Percentiles rank a stretch among this genome's conserved stretches.
Evolutionary conservation across 2,329 filamentous ascomycete species (phyloP).

Genomic region (Sarocladium oryzae): DNA sequence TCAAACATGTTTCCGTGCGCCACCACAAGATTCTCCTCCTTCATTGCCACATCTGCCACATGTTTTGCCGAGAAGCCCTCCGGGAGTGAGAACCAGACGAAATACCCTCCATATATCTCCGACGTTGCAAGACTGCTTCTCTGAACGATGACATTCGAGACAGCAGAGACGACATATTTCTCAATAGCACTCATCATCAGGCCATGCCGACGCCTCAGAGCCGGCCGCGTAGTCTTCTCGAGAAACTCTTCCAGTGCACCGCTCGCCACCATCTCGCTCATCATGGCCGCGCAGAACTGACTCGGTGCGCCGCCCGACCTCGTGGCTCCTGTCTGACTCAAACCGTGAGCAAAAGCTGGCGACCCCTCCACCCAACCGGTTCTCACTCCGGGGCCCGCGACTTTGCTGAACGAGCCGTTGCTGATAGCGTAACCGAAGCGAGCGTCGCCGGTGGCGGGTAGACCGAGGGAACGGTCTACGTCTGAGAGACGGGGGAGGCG

Average conservation of each 20-base stretch:
- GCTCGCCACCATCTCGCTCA: slow-evolving; percentile 39
- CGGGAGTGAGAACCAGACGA: slow-evolving; percentile 71
- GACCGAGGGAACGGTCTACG: slow-evolving; percentile 61
- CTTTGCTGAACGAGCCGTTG: slow-evolving; percentile 88
- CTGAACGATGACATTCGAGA: slow-evolving; percentile 35
- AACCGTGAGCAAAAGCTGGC: slow-evolving; percentile 42
- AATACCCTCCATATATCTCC: slow-evolving; percentile 69
- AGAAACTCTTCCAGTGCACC: slow-evolving; percentile 41
- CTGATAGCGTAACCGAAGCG: slow-evolving; percentile 73
- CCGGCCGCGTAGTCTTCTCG: slow-evolving; percentile 33
- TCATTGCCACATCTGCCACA: slow-evolving; percentile 50
- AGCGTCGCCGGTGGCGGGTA: slow-evolving; percentile 35
- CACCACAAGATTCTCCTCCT: slow-evolving; percentile 60
- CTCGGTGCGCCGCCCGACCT: slow-evolving; percentile 51
- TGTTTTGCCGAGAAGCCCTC: slow-evolving; percentile 40
- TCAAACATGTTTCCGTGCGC: slow-evolving; percentile 66
- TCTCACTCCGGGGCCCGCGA: slow-evolving; percentile 71
- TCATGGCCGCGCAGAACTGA: slow-evolving; percentile 46
- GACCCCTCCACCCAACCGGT: slow-evolving; percentile 85
- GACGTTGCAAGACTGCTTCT: slow-evolving; percentile 32
- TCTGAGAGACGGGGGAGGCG: slow-evolving; percentile 73
- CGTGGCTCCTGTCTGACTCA: slow-evolving; percentile 47
- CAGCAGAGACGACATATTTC: slow-evolving; percentile 51
- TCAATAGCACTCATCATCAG: slow-evolving; percentile 53
- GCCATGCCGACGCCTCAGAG: slow-evolving; percentile 37